A percentile compares a stretch with the other conserved stretches of the same genome.
Conservation (phyloP, 345 rosid genomes). For the Anastatica hierochuntica region DNA sequence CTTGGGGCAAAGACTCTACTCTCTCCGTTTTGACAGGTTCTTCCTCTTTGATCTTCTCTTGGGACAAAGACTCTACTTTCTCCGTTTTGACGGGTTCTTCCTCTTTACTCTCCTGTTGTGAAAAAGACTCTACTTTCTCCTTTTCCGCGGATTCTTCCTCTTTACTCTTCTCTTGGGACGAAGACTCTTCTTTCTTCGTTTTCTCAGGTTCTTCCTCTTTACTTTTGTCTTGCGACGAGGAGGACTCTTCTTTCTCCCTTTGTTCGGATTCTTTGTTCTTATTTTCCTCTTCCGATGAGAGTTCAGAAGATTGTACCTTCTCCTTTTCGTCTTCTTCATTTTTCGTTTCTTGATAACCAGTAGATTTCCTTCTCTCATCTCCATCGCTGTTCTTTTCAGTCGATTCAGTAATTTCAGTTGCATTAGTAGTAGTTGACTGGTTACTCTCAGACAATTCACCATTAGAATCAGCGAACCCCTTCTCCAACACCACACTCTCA, state of each 20-base stretch:
- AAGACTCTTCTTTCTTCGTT: constrained; percentile 11
- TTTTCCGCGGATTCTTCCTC: not conserved
- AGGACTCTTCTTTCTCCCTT: constrained; percentile 20
- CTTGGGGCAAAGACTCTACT: not conserved
- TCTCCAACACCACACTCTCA: constrained; percentile 26
- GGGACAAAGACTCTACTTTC: constrained; percentile 7
- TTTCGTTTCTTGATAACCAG: constrained; percentile 16
- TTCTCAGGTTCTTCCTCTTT: constrained; percentile 20
- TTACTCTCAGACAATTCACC: constrained; percentile 37
- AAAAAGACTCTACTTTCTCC: constrained; percentile 18
- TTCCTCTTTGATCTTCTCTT: not conserved
- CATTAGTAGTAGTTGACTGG: constrained; percentile 27
- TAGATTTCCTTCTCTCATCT: constrained; percentile 1
- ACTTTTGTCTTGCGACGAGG: not conserved
- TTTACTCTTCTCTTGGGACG: not conserved
- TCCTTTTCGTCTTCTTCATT: constrained; percentile 18
- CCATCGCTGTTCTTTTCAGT: constrained; percentile 2
- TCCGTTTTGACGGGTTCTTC: constrained; percentile 9
- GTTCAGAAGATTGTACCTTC: constrained; percentile 2
- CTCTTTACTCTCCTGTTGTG: not conserved
- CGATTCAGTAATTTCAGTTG: constrained; percentile 21
- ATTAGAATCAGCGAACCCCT: constrained; percentile 31
- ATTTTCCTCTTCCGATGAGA: constrained; percentile 11
- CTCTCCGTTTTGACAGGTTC: constrained; percentile 8
- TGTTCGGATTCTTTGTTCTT: constrained; percentile 10